Conservation (phyloP, 805 yeast genomes). For the Yamadazyma olivae region DNA sequence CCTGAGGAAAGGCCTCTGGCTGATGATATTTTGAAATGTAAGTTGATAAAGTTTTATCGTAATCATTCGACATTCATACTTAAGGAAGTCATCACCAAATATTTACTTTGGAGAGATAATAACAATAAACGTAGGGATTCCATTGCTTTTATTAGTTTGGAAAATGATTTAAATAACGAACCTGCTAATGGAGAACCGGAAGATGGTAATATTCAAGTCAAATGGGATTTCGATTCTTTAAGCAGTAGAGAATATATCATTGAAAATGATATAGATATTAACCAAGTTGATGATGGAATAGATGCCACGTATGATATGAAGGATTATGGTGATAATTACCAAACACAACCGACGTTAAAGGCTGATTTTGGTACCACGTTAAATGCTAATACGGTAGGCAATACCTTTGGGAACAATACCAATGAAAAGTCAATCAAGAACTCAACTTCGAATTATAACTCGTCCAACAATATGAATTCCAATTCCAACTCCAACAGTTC, state of each 20-base stretch:
- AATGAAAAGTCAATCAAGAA: slow-evolving; percentile 17
- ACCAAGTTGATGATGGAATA: slow-evolving; percentile 27
- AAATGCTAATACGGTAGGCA: slow-evolving; percentile 6
- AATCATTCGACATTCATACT: slow-evolving; percentile 57
- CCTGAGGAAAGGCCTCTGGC: slow-evolving; percentile 87
- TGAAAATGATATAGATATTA: slow-evolving; percentile 59
- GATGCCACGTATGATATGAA: slow-evolving; percentile 12
- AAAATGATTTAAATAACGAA: slow-evolving; percentile 18
- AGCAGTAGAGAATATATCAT: slow-evolving; percentile 70
- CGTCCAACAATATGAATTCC: not conserved
- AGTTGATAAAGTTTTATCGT: slow-evolving; percentile 64
- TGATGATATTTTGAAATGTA: slow-evolving; percentile 74
- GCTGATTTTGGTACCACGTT: slow-evolving; percentile 7
- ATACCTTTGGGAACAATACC: slow-evolving; percentile 4
- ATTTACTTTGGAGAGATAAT: slow-evolving; percentile 73
- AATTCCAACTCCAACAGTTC: not conserved
- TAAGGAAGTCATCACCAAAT: slow-evolving; percentile 72
- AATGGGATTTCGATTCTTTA: slow-evolving; percentile 89
- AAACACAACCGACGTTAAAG: slow-evolving; percentile 26
- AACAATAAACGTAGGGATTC: slow-evolving; percentile 26
- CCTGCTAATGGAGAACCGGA: slow-evolving; percentile 7
- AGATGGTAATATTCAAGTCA: slow-evolving; percentile 40
- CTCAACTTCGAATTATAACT: slow-evolving; percentile 11
- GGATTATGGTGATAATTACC: slow-evolving; percentile 21
- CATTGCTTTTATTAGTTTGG: slow-evolving; percentile 34